Evolutionary conservation across 2,329 filamentous ascomycete genomes (phyloP).

Genomic region (Diaporthe aspalathi): DNA sequence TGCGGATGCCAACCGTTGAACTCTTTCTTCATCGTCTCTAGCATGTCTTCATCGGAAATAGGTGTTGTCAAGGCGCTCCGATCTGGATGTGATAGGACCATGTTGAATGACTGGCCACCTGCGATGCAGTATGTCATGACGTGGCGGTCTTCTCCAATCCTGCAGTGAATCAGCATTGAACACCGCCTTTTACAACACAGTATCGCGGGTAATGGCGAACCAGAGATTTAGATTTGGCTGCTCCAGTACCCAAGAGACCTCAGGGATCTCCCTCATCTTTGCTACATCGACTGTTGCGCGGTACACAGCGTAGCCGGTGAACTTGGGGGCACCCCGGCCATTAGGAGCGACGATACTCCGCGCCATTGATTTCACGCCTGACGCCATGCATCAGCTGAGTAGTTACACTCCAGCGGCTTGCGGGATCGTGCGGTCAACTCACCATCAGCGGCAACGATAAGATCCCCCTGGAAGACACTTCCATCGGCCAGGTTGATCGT

Average conservation of each 20-base stretch:
- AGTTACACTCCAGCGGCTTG: not conserved
- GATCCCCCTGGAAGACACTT: constrained; percentile 43
- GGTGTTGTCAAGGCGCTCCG: constrained; percentile 48
- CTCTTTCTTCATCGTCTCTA: constrained; percentile 49
- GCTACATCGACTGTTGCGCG: constrained; percentile 53
- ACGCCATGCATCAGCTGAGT: not conserved
- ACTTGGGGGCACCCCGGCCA: constrained; percentile 37
- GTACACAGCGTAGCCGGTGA: constrained; percentile 55
- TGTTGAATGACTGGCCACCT: constrained; percentile 56
- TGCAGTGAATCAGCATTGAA: constrained; percentile 32
- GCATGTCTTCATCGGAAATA: constrained; percentile 41
- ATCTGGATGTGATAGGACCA: constrained; percentile 58
- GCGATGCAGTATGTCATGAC: constrained; percentile 60
- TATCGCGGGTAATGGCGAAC: constrained; percentile 41
- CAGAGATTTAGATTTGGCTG: constrained; percentile 54
- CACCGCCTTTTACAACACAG: no score
- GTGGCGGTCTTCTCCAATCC: constrained; percentile 55
- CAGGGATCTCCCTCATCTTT: constrained; percentile 50
- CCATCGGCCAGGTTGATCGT: constrained; percentile 44
- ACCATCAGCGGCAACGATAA: constrained; percentile 53
- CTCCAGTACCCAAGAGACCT: constrained; percentile 53
- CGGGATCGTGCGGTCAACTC: not conserved
- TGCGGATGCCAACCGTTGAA: constrained; percentile 50
- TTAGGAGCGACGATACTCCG: constrained; percentile 39
- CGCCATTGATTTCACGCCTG: constrained; percentile 49